phyloP scores from a whole-genome alignment of 306 rosid species.

The Cucumis cinereus region DNA sequence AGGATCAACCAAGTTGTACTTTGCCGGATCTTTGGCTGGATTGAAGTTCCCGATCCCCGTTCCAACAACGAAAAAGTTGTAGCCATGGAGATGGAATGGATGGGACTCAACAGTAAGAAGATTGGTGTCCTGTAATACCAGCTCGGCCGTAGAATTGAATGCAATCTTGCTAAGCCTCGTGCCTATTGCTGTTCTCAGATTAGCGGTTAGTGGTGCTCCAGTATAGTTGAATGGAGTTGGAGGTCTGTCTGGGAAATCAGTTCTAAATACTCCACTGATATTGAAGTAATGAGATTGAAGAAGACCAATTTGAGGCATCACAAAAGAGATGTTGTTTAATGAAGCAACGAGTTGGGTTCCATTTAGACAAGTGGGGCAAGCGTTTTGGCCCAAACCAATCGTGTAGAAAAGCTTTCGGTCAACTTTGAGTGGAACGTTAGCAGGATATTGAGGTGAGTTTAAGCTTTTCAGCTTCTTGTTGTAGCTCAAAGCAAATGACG shows the following conservation, averaged over 20 bases:
- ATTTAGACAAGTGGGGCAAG: constrained; percentile 58
- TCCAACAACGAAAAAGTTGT: constrained; percentile 58
- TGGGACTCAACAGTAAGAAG: constrained; percentile 62
- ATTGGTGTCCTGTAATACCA: constrained; percentile 61
- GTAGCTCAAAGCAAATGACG: constrained; percentile 40
- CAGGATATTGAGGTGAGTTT: constrained; percentile 47
- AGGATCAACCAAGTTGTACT: constrained; percentile 65
- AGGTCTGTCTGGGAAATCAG: constrained; percentile 71
- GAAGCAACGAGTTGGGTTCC: constrained; percentile 74
- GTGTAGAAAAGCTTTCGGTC: constrained; percentile 60
- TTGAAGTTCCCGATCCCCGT: constrained; percentile 65
- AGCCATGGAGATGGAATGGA: constrained; percentile 70
- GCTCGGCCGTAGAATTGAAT: constrained; percentile 59
- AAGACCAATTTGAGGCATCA: constrained; percentile 65
- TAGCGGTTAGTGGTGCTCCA: constrained; percentile 48
- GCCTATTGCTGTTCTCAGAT: constrained; percentile 39
- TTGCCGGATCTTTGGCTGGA: constrained; percentile 56
- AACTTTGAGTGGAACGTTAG: constrained; percentile 64
- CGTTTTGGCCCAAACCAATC: constrained; percentile 48
- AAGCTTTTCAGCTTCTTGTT: constrained; percentile 44
- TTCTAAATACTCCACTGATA: constrained; percentile 46
- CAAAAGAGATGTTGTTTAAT: constrained; percentile 62
- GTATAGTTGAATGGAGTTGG: constrained; percentile 51
- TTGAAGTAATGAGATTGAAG: constrained; percentile 75
- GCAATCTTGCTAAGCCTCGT: constrained; percentile 56